These are phyloP conservation scores for Ogataea trehalophila DNA, from an alignment of 805 yeast genomes.

Conservation along the genomic window DNA sequence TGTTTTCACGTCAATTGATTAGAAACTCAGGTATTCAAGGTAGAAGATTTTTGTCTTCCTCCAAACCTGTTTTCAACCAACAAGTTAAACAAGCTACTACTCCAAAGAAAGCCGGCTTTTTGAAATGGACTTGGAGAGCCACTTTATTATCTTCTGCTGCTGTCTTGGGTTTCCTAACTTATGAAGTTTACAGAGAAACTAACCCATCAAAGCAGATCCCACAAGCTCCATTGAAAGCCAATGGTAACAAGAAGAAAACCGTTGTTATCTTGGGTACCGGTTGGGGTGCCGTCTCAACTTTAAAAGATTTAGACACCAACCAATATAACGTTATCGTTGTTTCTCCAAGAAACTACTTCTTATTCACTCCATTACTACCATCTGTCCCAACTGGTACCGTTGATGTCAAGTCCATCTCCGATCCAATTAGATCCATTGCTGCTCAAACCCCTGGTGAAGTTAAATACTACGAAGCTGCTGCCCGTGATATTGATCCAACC, in stretches of 20 bases:
- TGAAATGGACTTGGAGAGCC: slow-evolving; percentile 42
- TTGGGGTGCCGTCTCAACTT: slow-evolving; percentile 88
- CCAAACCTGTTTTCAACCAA: not conserved
- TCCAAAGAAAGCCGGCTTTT: slow-evolving; percentile 23
- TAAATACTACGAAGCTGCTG: slow-evolving; percentile 84
- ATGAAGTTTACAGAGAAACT: slow-evolving; percentile 57
- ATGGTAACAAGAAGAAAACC: slow-evolving; percentile 63
- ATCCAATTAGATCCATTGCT: slow-evolving; percentile 84
- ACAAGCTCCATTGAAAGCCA: slow-evolving; percentile 42
- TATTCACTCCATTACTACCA: slow-evolving; percentile 94
- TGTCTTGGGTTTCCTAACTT: slow-evolving; percentile 55
- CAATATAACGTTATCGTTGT: slow-evolving; percentile 84
- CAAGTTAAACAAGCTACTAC: not conserved
- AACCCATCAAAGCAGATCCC: slow-evolving; percentile 57
- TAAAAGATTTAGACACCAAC: slow-evolving; percentile 80
- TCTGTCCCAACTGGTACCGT: slow-evolving; percentile 93
- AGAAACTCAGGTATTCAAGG: not conserved
- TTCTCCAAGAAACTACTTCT: slow-evolving; percentile 91
- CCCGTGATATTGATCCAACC: slow-evolving; percentile 73
- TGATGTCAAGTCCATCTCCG: slow-evolving; percentile 86
- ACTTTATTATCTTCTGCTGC: slow-evolving; percentile 47
- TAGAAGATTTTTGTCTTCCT: slow-evolving; percentile 2
- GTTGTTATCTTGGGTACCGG: slow-evolving; percentile 83
- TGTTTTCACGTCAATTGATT: slow-evolving; percentile 2
- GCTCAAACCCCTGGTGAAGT: slow-evolving; percentile 74